Base-by-base conservation (phyloP, 805 yeast species). In the Kazachstania bromeliacearum region DNA sequence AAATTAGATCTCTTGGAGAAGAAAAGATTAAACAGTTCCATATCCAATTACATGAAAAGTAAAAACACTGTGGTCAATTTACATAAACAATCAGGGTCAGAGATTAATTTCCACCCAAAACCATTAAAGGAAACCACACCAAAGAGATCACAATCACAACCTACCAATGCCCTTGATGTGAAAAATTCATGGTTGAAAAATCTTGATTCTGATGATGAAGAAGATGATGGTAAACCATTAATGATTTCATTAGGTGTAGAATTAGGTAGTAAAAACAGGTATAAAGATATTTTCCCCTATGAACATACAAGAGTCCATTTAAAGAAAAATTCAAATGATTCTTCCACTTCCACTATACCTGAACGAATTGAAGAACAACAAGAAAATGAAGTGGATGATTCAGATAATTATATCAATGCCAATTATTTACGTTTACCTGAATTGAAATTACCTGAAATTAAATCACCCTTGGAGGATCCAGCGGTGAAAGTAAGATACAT, bases 211-310 rank as follows among this genome's bases (percentile, higher is more conserved):
- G 53, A 49, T 21, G 44, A 46, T 16, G 46, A 48, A 19, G 41
- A 39, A 26, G 43, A 39, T 12, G 49, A 49, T 10, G 50, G 46
- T 22, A 49, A 46, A 12, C 37, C 37, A 21, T 38, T 76, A 16
- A 53, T 65, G 20, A 70, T 83, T 22, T 73, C 78, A 24, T 74
- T 80, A 4, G 96, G 95, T 5, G 77, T 87, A 28, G 95, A 85
- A 57, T 67, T 77, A 29, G 89, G 94, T 18, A 58, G 70, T 36
- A 87, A 87, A 51, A 85, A 88, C 57, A 63, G 97, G 41, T 88
- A 88, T 64, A 81, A 83, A 49, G 94, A 88, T 55, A 83, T 88
- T 29, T 79, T 82, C 50, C 87, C 95, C 4, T 88, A 74, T 58
- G 94, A 84, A 52, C 89, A 83, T 50, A 73, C 94, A 4, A 66